These are phyloP conservation scores for Populus ilicifolia DNA, from an alignment of 345 rosid genomes.

Conservation along the genomic window DNA sequence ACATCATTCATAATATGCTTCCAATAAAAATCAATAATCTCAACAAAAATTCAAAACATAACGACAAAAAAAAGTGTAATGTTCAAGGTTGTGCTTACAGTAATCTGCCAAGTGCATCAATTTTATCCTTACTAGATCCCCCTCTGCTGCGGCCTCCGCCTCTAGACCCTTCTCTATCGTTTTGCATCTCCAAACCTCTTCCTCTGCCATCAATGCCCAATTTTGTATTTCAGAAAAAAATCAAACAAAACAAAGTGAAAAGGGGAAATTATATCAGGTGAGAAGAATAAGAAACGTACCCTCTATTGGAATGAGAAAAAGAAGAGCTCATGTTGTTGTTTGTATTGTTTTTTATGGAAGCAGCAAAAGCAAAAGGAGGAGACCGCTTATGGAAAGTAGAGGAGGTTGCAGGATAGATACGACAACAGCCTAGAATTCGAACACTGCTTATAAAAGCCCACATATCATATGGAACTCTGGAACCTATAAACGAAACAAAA, in stretches of 20 bases:
- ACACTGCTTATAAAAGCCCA: not conserved
- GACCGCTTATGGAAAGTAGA: not conserved
- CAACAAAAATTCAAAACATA: not conserved
- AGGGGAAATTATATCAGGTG: too few relatives aligned
- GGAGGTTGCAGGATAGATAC: not conserved
- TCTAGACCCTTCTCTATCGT: constrained; percentile 40
- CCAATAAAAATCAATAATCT: not conserved
- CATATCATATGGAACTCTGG: not conserved
- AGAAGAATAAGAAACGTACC: not conserved
- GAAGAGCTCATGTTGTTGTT: constrained; percentile 16
- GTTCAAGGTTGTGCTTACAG: constrained; percentile 41
- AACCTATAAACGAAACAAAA: too few relatives aligned
- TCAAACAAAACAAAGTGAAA: not conserved
- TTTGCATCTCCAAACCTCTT: constrained; percentile 36
- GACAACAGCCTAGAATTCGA: constrained; percentile 1
- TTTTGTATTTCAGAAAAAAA: not conserved
- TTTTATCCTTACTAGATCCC: constrained; percentile 49
- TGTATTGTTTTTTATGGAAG: not conserved
- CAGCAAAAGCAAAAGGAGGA: constrained; percentile 4
- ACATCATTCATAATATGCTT: not conserved
- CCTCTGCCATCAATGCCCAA: constrained; percentile 25
- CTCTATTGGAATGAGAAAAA: constrained; percentile 7
- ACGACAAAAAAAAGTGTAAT: too few relatives aligned
- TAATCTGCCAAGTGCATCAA: constrained; percentile 86
- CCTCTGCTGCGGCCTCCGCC: constrained; percentile 43